Evolutionary conservation across 2,329 filamentous ascomycete species (phyloP).

Genomic region (Venturia asperata): DNA sequence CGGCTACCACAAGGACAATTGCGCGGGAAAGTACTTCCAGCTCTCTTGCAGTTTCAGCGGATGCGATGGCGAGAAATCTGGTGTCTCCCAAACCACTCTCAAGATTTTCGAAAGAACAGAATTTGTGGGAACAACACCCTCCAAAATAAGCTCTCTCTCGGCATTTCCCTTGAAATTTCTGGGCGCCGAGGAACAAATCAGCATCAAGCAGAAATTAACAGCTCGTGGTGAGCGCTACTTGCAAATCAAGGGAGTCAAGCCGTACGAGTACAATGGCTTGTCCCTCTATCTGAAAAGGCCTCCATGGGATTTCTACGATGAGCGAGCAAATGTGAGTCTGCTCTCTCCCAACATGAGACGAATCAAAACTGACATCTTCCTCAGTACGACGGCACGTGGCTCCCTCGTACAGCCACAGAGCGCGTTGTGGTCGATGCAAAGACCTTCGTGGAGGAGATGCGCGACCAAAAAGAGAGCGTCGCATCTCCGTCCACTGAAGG

Average conservation of each 20-base stretch:
- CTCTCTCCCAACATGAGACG: neutral
- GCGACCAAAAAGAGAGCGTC: slow-evolving; percentile 18
- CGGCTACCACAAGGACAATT: slow-evolving; percentile 25
- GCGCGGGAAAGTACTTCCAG: slow-evolving; percentile 25
- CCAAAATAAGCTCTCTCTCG: slow-evolving; percentile 19
- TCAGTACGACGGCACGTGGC: slow-evolving; percentile 22
- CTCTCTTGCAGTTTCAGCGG: slow-evolving; percentile 28
- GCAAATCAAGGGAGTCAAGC: slow-evolving; percentile 20
- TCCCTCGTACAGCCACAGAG: slow-evolving; percentile 22
- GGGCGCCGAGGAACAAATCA: slow-evolving; percentile 15
- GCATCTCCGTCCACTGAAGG: neutral
- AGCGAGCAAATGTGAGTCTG: slow-evolving; percentile 16
- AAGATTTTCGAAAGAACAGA: slow-evolving; percentile 21
- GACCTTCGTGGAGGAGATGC: slow-evolving; percentile 25
- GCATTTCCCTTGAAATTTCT: slow-evolving; percentile 19
- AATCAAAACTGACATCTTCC: neutral
- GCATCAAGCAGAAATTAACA: slow-evolving; percentile 20
- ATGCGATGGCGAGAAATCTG: slow-evolving; percentile 30
- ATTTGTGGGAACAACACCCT: slow-evolving; percentile 20
- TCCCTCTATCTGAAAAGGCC: slow-evolving; percentile 24
- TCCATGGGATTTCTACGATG: slow-evolving; percentile 23
- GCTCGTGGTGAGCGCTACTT: slow-evolving; percentile 23
- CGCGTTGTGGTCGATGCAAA: slow-evolving; percentile 26
- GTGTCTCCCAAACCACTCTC: slow-evolving; percentile 20
- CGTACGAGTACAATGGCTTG: slow-evolving; percentile 24